These are phyloP conservation scores for Globisporangium camurandrum DNA, from an alignment of 352 stramenopile species.

Conservation along the genomic window DNA sequence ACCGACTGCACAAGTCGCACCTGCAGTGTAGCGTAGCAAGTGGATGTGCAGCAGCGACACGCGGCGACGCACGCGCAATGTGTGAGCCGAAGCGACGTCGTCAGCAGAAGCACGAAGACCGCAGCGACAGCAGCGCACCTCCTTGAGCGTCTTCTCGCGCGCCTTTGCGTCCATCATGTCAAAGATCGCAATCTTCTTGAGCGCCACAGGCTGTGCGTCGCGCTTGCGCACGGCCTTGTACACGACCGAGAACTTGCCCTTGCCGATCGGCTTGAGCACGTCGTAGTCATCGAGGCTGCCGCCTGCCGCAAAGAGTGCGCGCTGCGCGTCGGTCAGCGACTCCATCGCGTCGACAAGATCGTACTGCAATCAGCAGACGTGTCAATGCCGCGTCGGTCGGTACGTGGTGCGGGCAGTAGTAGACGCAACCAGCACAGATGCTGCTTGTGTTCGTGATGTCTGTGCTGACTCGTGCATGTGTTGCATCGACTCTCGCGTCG, in stretches of 20 bases:
- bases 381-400: no score
- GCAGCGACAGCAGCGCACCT: slow-evolving; percentile 19
- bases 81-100: no score
- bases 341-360: slow-evolving; percentile 58
- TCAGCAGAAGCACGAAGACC: slow-evolving; percentile 5
- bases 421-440: no score
- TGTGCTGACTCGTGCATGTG: no score
- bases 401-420: no score
- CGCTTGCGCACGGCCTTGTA: slow-evolving; percentile 72
- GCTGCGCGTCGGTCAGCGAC: slow-evolving; percentile 64
- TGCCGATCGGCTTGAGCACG: slow-evolving; percentile 86
- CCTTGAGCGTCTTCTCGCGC: slow-evolving; percentile 88
- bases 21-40: no score
- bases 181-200: slow-evolving; percentile 93
- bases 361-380: no score
- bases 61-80: no score
- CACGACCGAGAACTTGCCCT: slow-evolving; percentile 92
- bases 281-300: slow-evolving; percentile 68
- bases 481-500: no score
- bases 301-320: slow-evolving; percentile 47
- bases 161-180: slow-evolving; percentile 87
- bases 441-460: no score
- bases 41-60: no score
- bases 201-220: slow-evolving; percentile 73
- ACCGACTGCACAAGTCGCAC: no score